Evolutionary conservation across 2,329 filamentous ascomycete species (phyloP), one percentile per base, ranked within the genome.

Genomic region (Botrytis paeoniae): DNA sequence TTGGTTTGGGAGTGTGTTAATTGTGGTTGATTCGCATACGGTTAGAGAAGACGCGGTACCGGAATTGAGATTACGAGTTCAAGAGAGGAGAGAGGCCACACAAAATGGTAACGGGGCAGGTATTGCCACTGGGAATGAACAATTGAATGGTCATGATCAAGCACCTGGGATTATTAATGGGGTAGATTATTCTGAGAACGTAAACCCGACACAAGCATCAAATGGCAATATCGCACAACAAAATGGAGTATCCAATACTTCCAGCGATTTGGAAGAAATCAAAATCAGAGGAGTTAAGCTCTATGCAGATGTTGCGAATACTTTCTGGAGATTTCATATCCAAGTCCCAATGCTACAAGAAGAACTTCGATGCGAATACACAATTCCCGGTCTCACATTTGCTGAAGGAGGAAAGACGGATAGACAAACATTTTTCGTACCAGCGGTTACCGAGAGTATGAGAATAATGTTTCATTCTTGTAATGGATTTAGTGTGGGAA

Each of bases 401-500:
- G 84, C 85, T 70, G 87, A 87, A 76, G 83, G 85, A 57, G 85
- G 85, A 75, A 88, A 89, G 80, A 85, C 86, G 10, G 85, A 83
- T 74, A 83, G 81, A 84, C 97, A 87, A 84, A 89, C 77, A 68
- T 99, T 99, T 83, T 97, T 92, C 86, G 89, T 98, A 7, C 95
- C 96, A 20, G 93, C 93, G 20, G 86, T 87, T 73, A 89, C 89
- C 62, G 91, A 98, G 82, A 93, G 93, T 7, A 98, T 99, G 95
- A 94, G 97, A 80, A 93, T 98, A 80, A 97, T 98, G 93, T 99
- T 98, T 83, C 93, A 98, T 84, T 97, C 93, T 73, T 98, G 96
- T 84, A 99, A 99, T 82, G 97, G 96, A 25, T 99, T 99, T 84
- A 95, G 93, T 77, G 87, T 96, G 57, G 93, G 92, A 71, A 95